phyloP scores from a whole-genome alignment of 805 yeast genomes.

The Saturnispora bothae region DNA sequence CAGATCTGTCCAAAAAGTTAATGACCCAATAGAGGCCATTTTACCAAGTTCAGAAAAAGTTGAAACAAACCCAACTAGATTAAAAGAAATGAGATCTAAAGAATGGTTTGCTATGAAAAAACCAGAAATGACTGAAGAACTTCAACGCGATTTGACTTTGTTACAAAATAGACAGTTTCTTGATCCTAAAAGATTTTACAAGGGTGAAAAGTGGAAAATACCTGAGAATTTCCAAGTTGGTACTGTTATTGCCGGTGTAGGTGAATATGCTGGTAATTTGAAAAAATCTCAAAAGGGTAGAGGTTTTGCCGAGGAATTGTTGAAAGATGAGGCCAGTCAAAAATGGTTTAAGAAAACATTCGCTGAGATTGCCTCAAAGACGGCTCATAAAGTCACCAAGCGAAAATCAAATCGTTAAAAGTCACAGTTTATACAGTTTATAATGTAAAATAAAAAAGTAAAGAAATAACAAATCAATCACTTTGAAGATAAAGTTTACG shows the following conservation, averaged over 20 bases:
- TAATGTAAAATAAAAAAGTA: neutral
- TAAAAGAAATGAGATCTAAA: conserved; percentile 34
- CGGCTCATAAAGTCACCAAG: conserved; percentile 16
- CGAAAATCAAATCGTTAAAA: conserved; percentile 2
- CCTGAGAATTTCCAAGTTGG: conserved; percentile 74
- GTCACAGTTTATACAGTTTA: neutral
- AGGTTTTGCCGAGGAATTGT: conserved; percentile 72
- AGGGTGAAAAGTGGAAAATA: conserved; percentile 66
- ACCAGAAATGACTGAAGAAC: conserved; percentile 58
- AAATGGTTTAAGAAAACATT: conserved; percentile 81
- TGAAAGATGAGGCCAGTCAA: conserved; percentile 59
- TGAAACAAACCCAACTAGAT: conserved; percentile 12
- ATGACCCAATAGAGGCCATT: conserved; percentile 34
- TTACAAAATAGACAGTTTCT: conserved; percentile 81
- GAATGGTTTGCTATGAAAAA: conserved; percentile 79
- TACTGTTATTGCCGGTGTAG: conserved; percentile 70
- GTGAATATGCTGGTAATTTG: conserved; percentile 67
- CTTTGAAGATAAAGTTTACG: conserved; percentile 15
- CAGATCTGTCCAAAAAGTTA: conserved; percentile 25
- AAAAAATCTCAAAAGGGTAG: conserved; percentile 62
- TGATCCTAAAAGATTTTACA: conserved; percentile 93
- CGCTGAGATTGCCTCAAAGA: conserved; percentile 60
- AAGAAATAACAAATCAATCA: neutral
- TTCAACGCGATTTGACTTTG: conserved; percentile 68
- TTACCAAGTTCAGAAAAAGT: conserved; percentile 12